Evolutionary conservation across 2,329 filamentous ascomycete genomes (phyloP).

Genomic region (Lomentospora prolificans): DNA sequence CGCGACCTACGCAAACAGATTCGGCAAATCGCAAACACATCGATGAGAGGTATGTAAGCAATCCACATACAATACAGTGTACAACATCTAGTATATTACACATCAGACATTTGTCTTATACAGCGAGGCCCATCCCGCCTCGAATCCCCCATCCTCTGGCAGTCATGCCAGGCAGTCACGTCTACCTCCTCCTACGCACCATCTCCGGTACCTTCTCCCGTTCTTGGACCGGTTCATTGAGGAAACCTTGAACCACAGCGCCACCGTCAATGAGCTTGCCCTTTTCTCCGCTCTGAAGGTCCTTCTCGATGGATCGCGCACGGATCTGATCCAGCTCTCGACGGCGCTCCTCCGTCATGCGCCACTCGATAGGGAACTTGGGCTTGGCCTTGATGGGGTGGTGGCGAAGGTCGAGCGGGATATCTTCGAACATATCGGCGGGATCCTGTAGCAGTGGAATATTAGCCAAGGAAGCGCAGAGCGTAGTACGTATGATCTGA

Average conservation of each 20-base stretch:
- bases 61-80: not conserved
- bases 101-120: conserved; percentile 3
- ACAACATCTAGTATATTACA: not conserved
- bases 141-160: not conserved
- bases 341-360: conserved; percentile 60
- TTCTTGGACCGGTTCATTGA: conserved; percentile 15
- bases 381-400: conserved; percentile 57
- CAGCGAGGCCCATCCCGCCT: not conserved
- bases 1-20: not conserved
- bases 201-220: conserved; percentile 21
- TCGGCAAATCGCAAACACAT: not conserved
- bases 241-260: conserved; percentile 6
- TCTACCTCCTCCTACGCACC: conserved; percentile 11
- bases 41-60: not conserved
- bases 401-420: conserved; percentile 81
- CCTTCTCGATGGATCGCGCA: conserved; percentile 37
- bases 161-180: not conserved
- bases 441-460: conserved; percentile 41
- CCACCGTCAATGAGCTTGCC: conserved; percentile 52
- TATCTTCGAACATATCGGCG: conserved; percentile 73
- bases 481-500: not conserved
- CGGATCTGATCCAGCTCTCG: conserved; percentile 55
- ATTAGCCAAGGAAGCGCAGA: not conserved
- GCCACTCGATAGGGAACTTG: conserved; percentile 76
- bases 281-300: conserved; percentile 42